A percentile compares a stretch with the other conserved stretches of the same genome.
Conservation (phyloP, 306 rosid species). For the Astragalus glycyphyllos region DNA sequence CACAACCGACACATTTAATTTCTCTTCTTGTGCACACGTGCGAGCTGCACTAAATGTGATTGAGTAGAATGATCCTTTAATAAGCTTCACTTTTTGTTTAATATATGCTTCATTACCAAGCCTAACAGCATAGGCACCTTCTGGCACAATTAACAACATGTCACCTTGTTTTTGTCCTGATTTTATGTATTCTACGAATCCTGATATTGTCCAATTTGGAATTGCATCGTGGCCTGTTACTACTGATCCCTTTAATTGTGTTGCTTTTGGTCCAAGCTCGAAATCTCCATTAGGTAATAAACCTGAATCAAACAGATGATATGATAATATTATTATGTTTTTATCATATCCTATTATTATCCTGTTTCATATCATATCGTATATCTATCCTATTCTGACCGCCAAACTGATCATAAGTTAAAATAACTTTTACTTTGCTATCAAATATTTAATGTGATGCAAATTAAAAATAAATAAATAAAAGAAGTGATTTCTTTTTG, state of each 20-base stretch:
- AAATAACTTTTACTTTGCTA: no score
- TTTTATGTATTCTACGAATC: conserved; percentile 74
- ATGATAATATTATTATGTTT: no score
- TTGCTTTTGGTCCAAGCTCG: conserved; percentile 63
- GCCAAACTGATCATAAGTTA: no score
- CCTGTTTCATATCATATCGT: no score
- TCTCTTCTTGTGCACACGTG: conserved; percentile 84
- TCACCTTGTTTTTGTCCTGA: conserved; percentile 86
- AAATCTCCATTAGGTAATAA: conserved; percentile 74
- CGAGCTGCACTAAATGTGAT: conserved; percentile 73
- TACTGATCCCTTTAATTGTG: conserved; percentile 63
- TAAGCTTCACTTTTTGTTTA: conserved; percentile 60
- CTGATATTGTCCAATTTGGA: conserved; percentile 72
- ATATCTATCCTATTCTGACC: no score
- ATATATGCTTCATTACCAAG: conserved; percentile 83
- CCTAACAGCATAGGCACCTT: conserved; percentile 68
- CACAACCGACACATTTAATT: conserved; percentile 58
- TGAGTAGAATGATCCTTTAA: conserved; percentile 60
- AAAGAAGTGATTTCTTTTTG: neutral
- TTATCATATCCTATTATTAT: no score
- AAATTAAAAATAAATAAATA: neutral
- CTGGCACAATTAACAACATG: conserved; percentile 75
- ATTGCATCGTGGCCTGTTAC: conserved; percentile 47
- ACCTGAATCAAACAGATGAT: conserved; percentile 63
- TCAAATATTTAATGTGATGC: no score